phyloP scores from a whole-genome alignment of 495 filamentous ascomycete genomes.

The Melanomma pulvis-pyrius region DNA sequence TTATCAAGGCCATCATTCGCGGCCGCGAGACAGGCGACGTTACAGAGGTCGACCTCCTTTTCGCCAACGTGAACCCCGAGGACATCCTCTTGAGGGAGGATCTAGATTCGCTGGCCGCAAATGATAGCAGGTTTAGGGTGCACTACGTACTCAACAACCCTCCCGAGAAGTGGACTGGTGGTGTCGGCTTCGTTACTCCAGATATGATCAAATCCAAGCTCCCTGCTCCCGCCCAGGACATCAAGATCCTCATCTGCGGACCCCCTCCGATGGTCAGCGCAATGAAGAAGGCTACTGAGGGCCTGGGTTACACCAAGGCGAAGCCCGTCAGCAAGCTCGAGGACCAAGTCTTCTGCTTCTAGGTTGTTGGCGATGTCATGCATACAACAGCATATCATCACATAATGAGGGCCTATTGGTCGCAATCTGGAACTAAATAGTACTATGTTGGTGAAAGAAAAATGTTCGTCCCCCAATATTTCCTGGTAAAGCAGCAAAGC shows the following conservation, averaged over 20 bases:
- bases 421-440: no score
- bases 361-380: slow-evolving; percentile 39
- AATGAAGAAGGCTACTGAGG: slow-evolving; percentile 93
- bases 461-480: no score
- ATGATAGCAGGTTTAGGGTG: slow-evolving; percentile 79
- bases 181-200: slow-evolving; percentile 88
- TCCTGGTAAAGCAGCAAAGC: no score
- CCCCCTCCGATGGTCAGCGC: slow-evolving; percentile 96
- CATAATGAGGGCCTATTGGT: neutral
- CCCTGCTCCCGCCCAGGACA: slow-evolving; percentile 78
- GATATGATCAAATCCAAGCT: slow-evolving; percentile 94
- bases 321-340: slow-evolving; percentile 93
- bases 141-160: slow-evolving; percentile 98
- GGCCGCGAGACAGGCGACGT: slow-evolving; percentile 75
- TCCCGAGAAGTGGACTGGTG: slow-evolving; percentile 83
- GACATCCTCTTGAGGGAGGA: slow-evolving; percentile 94
- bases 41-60: slow-evolving; percentile 90
- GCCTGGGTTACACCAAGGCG: slow-evolving; percentile 87
- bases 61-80: slow-evolving; percentile 90
- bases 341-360: slow-evolving; percentile 98
- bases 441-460: no score
- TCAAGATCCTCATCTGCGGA: slow-evolving; percentile 96
- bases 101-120: slow-evolving; percentile 72
- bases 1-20: slow-evolving; percentile 86
- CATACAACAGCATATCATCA: neutral